Evolutionary conservation across 2,329 filamentous ascomycete genomes (phyloP), one percentile per base, ranked within the genome.

Genomic region (Trichoderma sp.): DNA sequence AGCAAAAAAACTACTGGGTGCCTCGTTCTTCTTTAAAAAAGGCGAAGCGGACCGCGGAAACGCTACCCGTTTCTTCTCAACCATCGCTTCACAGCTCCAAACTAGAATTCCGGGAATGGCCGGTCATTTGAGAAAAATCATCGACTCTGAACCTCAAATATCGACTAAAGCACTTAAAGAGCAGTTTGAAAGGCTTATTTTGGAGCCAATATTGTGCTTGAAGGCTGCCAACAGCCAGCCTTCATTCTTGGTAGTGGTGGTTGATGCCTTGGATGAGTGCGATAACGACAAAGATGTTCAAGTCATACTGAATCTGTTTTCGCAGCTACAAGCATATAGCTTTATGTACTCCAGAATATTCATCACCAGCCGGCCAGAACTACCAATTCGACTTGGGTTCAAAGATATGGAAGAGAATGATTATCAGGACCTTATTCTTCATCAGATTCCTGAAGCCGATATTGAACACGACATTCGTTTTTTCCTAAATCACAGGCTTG

Each of bases 171-270:
- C 41, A 0, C 41, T 50, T 4, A n/a, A 4, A 4, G 18, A n/a
- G 41, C 18, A 50, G 8, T 50, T 50, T n/a, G 8, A 50, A n/a
- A n/a, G 1, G 8, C 18, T 50, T 0, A 50, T 50, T 1, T 0
- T n/a, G 1, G 18, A 11, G 2, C 41, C 41, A 5, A 9, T 50
- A n/a, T 50, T 18, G 3, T 2, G 4, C 8, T n/a, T 50, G 18
- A 4, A n/a, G 0, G 6, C 3, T n/a, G 9, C 16, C 0, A 11
- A 11, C 1, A 50, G 4, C 8, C 18, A 21, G 8, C 1, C 45
- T 50, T 21, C 45, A 6, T 21, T 50, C 11, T n/a, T 50, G n/a
- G 45, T 50, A 4, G 9, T 50, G 18, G n/a, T 50, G 4, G 3
- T 50, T 21, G 45, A 50, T 21, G 45, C 45, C 3, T 11, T 50